Evolutionary conservation across 169 alveolate genomes (phyloP).

Genomic region (Plasmodium cynomolgi): DNA sequence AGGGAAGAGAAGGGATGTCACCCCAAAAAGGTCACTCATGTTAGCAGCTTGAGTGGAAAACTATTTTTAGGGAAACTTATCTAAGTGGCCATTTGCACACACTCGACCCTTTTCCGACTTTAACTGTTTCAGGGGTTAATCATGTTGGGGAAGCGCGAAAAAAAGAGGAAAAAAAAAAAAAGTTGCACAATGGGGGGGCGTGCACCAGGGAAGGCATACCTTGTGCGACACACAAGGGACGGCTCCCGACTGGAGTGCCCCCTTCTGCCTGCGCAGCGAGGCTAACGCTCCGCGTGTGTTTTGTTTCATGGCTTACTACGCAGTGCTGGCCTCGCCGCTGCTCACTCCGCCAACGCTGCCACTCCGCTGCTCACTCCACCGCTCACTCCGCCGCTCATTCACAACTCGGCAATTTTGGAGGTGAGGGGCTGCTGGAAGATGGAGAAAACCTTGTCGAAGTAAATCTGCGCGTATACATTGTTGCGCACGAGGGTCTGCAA

Average conservation of each 20-base stretch:
- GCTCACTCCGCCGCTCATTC: not conserved
- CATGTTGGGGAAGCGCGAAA: not conserved
- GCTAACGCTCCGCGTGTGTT: not conserved
- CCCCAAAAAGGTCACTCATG: not conserved
- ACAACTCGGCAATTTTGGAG: not conserved
- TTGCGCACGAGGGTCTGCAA: constrained; percentile 18
- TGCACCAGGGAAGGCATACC: not conserved
- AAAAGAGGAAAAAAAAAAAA: not conserved
- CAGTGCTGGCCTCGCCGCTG: too few relatives aligned
- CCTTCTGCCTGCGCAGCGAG: not conserved
- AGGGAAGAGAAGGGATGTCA: not conserved
- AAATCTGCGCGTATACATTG: constrained; percentile 48
- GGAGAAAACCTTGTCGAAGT: constrained; percentile 54
- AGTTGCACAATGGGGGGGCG: not conserved
- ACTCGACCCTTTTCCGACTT: not conserved
- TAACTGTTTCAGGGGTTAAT: not conserved
- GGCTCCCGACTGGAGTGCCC: not conserved
- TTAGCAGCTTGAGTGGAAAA: not conserved
- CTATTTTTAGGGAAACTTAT: too few relatives aligned
- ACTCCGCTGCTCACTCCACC: too few relatives aligned
- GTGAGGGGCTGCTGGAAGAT: constrained; percentile 29
- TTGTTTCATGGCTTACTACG: too few relatives aligned
- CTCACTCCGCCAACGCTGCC: too few relatives aligned
- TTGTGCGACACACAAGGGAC: too few relatives aligned
- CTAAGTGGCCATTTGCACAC: not conserved